These are phyloP conservation scores for apple (Malus domestica) DNA, from an alignment of 306 rosid genomes.

Conservation along the genomic window ASM211411v1 NC_041801.1:19069001-19069500, in stretches of 20 bases:
- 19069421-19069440: conserved; percentile 33
- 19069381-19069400: conserved; percentile 41
- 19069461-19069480: conserved; percentile 31
- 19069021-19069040: too few relatives aligned
- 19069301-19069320: conserved; percentile 30
- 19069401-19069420: conserved; percentile 7
- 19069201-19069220: conserved; percentile 54
- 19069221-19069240: conserved; percentile 31
- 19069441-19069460: conserved; percentile 36
- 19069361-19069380: conserved; percentile 34
- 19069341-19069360: conserved; percentile 78
- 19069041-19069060: too few relatives aligned
- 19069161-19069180: neutral
- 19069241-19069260: conserved; percentile 41
- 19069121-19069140: conserved; percentile 52
- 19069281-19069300: conserved; percentile 48
- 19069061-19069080: neutral
- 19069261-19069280: conserved; percentile 28
- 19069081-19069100: neutral
- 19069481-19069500: conserved; percentile 15
- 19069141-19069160: conserved; percentile 30
- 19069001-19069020: too few relatives aligned
- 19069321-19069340: conserved; percentile 83
- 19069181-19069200: conserved; percentile 27
- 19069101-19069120: conserved; percentile 5